phyloP scores from a whole-genome alignment of 2,329 filamentous ascomycete species.

The Cercospora berteroae region DNA sequence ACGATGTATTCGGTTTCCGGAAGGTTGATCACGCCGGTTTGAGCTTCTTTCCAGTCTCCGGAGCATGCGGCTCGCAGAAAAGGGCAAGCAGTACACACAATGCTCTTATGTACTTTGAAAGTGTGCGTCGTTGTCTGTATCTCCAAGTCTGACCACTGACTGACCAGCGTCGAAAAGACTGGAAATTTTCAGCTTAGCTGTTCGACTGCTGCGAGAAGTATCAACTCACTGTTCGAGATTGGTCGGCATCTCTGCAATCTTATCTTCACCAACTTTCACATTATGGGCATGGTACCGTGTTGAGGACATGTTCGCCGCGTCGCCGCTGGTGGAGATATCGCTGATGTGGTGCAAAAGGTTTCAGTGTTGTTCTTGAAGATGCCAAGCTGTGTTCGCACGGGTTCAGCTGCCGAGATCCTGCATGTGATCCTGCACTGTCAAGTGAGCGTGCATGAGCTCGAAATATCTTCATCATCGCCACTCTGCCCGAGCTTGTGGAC shows the following conservation, averaged over 20 bases:
- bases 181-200: background rate
- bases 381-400: too few relatives aligned
- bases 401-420: too few relatives aligned
- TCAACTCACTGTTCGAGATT: background rate
- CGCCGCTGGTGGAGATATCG: too few relatives aligned
- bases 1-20: background rate
- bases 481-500: too few relatives aligned
- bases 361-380: too few relatives aligned
- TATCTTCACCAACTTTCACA: background rate
- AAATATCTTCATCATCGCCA: too few relatives aligned
- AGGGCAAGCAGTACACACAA: slow-evolving; percentile 2
- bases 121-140: background rate
- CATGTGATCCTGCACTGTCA: too few relatives aligned
- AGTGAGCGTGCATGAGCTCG: too few relatives aligned
- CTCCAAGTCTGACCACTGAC: slow-evolving; percentile 5
- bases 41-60: background rate
- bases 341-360: too few relatives aligned
- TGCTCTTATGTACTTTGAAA: slow-evolving; percentile 9
- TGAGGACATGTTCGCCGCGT: background rate
- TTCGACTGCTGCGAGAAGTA: too few relatives aligned
- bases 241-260: background rate
- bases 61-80: slow-evolving; percentile 4
- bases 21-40: background rate
- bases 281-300: background rate
- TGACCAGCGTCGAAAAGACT: slow-evolving; percentile 1